phyloP scores from a whole-genome alignment of 1,284 basidiomycete species.

The Amylostereum areolatum region DNA sequence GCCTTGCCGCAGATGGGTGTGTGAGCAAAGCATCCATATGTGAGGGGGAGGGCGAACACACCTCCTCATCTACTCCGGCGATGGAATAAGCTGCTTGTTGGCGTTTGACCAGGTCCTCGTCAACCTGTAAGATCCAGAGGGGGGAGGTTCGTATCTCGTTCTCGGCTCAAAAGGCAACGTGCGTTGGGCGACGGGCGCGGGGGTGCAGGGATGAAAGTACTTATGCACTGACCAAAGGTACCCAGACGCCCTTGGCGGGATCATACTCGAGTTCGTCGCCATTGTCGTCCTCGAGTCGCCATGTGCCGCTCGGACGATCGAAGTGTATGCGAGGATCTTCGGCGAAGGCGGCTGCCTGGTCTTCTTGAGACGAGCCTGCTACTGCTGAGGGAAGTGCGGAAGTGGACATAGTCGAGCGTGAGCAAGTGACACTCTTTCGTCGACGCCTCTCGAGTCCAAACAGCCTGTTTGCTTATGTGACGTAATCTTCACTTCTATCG shows the following conservation, averaged over 20 bases:
- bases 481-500: too few relatives aligned
- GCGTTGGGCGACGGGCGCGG: neutral
- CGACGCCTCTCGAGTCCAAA: too few relatives aligned
- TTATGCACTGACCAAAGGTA: conserved; percentile 64
- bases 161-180: neutral
- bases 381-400: conserved; percentile 44
- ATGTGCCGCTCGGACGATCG: conserved; percentile 71
- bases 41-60: conserved; percentile 36
- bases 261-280: conserved; percentile 90
- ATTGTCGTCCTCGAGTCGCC: conserved; percentile 87
- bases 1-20: conserved; percentile 40
- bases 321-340: conserved; percentile 78
- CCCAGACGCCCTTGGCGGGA: conserved; percentile 66
- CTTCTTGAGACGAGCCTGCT: conserved; percentile 44
- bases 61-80: conserved; percentile 86
- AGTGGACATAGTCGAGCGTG: too few relatives aligned
- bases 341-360: conserved; percentile 63
- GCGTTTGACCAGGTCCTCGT: conserved; percentile 75
- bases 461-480: too few relatives aligned
- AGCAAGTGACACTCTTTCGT: too few relatives aligned
- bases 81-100: conserved; percentile 94
- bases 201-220: conserved; percentile 2
- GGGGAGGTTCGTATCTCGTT: conserved; percentile 8
- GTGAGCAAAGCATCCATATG: conserved; percentile 2
- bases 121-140: conserved; percentile 42